Conservation (phyloP, 495 filamentous ascomycete species). For the Trichoderma gamsii region DNA sequence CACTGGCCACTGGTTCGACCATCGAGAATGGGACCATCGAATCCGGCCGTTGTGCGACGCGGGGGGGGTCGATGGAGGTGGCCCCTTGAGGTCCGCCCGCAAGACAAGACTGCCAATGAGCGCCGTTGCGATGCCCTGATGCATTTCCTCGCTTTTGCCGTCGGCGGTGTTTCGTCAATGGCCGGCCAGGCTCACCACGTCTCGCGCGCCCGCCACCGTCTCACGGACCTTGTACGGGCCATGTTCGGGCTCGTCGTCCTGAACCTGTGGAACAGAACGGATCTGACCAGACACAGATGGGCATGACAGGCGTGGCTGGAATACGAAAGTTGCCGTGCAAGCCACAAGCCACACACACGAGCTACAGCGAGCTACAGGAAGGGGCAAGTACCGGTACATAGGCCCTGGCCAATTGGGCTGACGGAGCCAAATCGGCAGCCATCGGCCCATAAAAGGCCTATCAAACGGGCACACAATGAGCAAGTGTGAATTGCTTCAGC, state of each 20-base stretch:
- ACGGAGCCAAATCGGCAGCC: constrained; percentile 5
- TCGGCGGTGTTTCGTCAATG: neutral
- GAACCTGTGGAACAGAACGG: neutral
- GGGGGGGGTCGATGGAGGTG: neutral
- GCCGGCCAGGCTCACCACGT: neutral
- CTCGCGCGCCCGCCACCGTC: neutral
- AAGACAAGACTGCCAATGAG: neutral
- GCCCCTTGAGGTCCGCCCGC: neutral
- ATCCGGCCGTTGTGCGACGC: constrained; percentile 1
- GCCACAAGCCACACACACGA: neutral
- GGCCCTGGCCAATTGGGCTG: neutral
- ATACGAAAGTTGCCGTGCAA: constrained; percentile 3
- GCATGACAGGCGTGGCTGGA: neutral
- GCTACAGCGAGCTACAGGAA: neutral
- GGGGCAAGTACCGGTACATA: constrained; percentile 1
- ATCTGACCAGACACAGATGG: neutral
- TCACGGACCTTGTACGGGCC: constrained; percentile 1
- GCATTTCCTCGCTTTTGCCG: neutral
- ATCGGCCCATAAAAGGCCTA: constrained; percentile 2
- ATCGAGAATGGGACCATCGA: constrained; percentile 2
- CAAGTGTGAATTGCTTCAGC: neutral
- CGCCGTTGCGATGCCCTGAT: neutral
- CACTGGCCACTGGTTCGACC: neutral
- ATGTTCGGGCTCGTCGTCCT: neutral
- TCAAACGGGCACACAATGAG: neutral